Conservation (phyloP, 805 yeast species). For the Myxozyma sirexii region DNA sequence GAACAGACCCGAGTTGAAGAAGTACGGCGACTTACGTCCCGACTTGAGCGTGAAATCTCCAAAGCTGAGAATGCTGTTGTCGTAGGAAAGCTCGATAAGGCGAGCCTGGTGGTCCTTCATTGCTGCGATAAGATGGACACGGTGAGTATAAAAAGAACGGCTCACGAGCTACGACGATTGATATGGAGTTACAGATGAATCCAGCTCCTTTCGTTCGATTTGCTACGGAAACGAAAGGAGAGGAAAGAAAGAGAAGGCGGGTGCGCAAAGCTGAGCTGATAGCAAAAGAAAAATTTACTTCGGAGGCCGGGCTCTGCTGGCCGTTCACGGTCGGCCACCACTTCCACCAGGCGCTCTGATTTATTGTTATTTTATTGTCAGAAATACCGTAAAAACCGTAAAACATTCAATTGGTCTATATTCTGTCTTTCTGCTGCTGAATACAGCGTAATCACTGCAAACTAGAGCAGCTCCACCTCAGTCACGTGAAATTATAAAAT, state of each 20-base stretch:
- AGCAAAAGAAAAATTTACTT: not conserved
- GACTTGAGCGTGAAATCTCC: conserved; percentile 89
- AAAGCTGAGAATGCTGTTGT: conserved; percentile 78
- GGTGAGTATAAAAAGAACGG: not conserved
- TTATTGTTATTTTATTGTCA: no score
- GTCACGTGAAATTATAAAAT: not conserved
- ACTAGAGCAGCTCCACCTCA: no score
- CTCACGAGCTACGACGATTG: not conserved
- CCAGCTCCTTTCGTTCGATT: conserved; percentile 1
- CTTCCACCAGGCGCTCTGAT: no score
- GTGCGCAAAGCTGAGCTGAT: not conserved
- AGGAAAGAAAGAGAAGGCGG: conserved; percentile 1
- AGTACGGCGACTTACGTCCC: conserved; percentile 93
- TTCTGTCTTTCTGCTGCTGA: no score
- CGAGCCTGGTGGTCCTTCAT: conserved; percentile 34
- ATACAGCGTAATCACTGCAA: no score
- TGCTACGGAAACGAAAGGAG: conserved; percentile 1
- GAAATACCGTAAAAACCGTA: no score
- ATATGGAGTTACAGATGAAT: not conserved
- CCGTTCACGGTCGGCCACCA: no score
- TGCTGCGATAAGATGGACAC: not conserved
- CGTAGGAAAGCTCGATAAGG: conserved; percentile 83
- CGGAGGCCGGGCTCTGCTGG: no score
- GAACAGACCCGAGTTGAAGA: conserved; percentile 91
- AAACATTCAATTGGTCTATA: no score